Evolutionary conservation across 208 protist species (phyloP), one percentile per base, ranked within the genome.

Genomic region (Trypanosoma platydactyli): DNA sequence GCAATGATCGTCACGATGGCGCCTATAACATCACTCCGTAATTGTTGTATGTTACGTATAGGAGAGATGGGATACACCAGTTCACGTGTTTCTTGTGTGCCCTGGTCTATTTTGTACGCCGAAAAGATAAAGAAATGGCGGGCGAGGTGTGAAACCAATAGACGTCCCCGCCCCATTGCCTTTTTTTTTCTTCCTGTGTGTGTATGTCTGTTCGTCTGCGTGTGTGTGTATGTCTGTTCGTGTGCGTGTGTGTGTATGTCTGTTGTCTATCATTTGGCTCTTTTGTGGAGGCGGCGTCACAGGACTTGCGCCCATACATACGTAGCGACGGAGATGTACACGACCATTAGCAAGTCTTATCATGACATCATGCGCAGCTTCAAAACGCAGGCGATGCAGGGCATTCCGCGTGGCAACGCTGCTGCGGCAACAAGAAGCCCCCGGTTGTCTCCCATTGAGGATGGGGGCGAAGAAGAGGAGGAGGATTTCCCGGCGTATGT

Each of bases 401-500:
- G 45, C 13, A 25, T 64, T 25, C 59, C 59, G 25, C 59, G 59
- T 16, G 22, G 13, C 25, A 5, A 18, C 12, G 41, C 40, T 50
- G 33, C 3, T 4, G 16, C 33, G 3, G 16, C 27, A 9, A 40
- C 54, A 4, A 30, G 41, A 50, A 11, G 11, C 25, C 24, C 46
- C 16, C 35, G 22, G 24, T 5, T 3, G 18, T 63, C 13, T 9
- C 33, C 40, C 9, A 59, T 9, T n/a, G 35, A 50, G 35, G 38
- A 57, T 3, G 40, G 41, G 5, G 56, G 27, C 4, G 42, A 46
- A 41, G 18, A 22, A n/a, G n/a, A 20, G 4, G 61, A 68, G 44
- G 44, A 45, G 15, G 56, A 22, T 0, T 66, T 59, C 44, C 63
- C 64, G 29, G 41, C 55, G 11, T 87, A 76, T 67, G 53, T 69